Base-by-base conservation (phyloP, 257 asterid genomes). In the Misopates orontium region DNA sequence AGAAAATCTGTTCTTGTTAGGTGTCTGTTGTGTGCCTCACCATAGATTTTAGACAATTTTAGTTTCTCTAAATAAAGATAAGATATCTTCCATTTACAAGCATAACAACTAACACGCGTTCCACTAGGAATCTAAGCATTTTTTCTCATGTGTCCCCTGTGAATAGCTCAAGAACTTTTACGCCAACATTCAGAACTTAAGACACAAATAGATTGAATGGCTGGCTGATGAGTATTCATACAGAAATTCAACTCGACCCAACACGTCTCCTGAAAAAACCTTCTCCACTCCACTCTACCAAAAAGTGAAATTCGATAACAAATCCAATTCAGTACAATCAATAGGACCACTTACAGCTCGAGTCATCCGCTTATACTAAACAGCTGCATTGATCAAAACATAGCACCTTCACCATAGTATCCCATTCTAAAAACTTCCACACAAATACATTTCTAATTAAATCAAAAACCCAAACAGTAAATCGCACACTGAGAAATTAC, bases 171-270 rank as follows among this genome's bases (percentile, higher is more conserved):
- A 45, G 61, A 56, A 56, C 10, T 32, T 49, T 9, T 15, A 40
- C 67, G 17, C 60, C 32, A 61, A 20, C 44, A 41, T 63, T 58
- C 41, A 18, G 11, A n/a, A 44, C 4, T 45, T 22, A 14, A 53
- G 52, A 65, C 42, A 23, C 47, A 20, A n/a, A 31, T 36, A 36
- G 10, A 40, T 50, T 50, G 13, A 20, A 49, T 60, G 23, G 54
- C 59, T 12, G 14, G 21, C 25, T 17, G 11, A 15, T 36, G 42
- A 36, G 42, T 36, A 36, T 5, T 53, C 32, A 48, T 8, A 1
- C 10, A 41, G 18, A 47, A 54, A 40, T 28, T 28, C 3, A 20
- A 58, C 67, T 66, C 58, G 53, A 57, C 41, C 57, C 61, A 67
- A 55, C 32, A 54, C 40, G 51, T 16, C 12, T 18, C 40, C 48